These are phyloP conservation scores for Salix caprea DNA, from an alignment of 345 rosid species.

Conservation along the genomic window DNA sequence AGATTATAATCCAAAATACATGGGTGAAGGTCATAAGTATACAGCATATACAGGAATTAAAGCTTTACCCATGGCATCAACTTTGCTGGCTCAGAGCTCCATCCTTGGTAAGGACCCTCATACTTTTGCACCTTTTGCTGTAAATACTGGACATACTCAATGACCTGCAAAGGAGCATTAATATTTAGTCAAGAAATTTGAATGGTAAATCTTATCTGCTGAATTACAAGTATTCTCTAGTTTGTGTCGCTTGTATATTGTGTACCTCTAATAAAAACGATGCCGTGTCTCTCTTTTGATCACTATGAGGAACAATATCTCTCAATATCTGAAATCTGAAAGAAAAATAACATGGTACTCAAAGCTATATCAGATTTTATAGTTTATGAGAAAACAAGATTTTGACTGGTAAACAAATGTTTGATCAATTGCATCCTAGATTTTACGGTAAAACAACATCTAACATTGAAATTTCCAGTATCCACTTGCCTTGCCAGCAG, in stretches of 20 bases:
- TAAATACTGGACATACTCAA: slow-evolving; percentile 25
- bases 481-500: background rate
- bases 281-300: slow-evolving; percentile 35
- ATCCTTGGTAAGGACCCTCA: slow-evolving; percentile 27
- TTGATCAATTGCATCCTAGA: slow-evolving; percentile 1
- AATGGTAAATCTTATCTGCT: background rate
- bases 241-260: background rate
- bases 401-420: background rate
- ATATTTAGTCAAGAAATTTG: slow-evolving; percentile 1
- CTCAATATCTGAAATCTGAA: slow-evolving; percentile 34
- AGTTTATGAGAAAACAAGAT: background rate
- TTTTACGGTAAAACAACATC: background rate
- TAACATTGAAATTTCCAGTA: background rate
- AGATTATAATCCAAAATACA: background rate
- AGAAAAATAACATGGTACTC: slow-evolving; percentile 1
- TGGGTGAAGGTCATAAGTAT: background rate
- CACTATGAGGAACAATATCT: slow-evolving; percentile 30
- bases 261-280: slow-evolving; percentile 33
- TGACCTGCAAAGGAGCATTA: slow-evolving; percentile 22
- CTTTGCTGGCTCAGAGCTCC: slow-evolving; percentile 25
- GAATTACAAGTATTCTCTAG: background rate
- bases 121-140: slow-evolving; percentile 34
- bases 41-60: background rate
- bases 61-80: slow-evolving; percentile 36
- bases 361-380: background rate